A percentile compares a stretch with the other conserved stretches of the same genome.
Conservation (phyloP, 169 alveolate genomes). For the Plasmodium inui region DNA sequence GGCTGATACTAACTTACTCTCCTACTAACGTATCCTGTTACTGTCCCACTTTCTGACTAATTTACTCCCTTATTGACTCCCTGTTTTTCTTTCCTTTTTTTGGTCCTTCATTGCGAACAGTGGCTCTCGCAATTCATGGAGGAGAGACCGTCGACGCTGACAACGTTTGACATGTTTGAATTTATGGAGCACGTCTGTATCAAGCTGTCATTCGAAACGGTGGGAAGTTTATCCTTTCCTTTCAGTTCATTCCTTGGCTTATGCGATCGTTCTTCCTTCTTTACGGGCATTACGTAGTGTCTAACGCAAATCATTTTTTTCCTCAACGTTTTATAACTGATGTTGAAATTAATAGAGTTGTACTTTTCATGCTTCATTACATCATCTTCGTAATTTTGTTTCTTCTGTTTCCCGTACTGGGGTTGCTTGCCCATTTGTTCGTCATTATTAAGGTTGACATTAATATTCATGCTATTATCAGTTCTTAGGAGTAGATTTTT, state of each 20-base stretch:
- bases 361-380: constrained; percentile 42
- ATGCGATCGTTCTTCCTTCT: constrained; percentile 12
- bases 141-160: constrained; percentile 50
- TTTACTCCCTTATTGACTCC: neutral
- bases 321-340: constrained; percentile 54
- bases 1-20: no score
- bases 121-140: constrained; percentile 50
- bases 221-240: constrained; percentile 17
- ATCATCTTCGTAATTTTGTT: constrained; percentile 46
- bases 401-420: constrained; percentile 63
- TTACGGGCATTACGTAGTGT: constrained; percentile 13
- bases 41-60: neutral
- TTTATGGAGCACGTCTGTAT: constrained; percentile 46
- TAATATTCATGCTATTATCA: constrained; percentile 3
- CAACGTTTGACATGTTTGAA: constrained; percentile 42
- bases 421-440: constrained; percentile 11
- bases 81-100: neutral
- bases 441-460: constrained; percentile 21
- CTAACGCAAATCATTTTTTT: constrained; percentile 68
- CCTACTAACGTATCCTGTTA: neutral
- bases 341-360: constrained; percentile 53
- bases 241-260: constrained; percentile 16
- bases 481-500: constrained; percentile 2
- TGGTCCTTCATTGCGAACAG: constrained; percentile 20
- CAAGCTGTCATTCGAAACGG: constrained; percentile 28